Conservation (phyloP, 2,329 filamentous ascomycete species). For the Ophiocordyceps sinensis region DNA sequence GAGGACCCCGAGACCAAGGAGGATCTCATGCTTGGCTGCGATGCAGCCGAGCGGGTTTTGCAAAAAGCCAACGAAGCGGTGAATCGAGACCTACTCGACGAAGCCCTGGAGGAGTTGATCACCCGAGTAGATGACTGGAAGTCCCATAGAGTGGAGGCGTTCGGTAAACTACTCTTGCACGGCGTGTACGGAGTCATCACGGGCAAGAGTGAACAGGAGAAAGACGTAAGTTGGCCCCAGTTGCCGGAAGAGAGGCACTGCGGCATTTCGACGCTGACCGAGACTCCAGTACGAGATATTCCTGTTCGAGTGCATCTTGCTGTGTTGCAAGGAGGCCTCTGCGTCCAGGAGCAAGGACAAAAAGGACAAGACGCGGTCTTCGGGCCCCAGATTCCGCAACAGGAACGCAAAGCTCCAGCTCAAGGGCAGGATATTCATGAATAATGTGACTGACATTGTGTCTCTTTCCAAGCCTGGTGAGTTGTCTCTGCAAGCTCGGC, state of each 20-base stretch:
- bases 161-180: conserved; percentile 76
- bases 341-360: conserved; percentile 73
- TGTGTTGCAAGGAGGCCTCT: conserved; percentile 93
- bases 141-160: conserved; percentile 76
- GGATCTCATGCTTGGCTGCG: conserved; percentile 64
- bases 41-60: conserved; percentile 68
- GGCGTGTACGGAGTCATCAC: conserved; percentile 89
- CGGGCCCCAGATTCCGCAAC: conserved; percentile 40
- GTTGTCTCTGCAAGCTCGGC: conserved; percentile 10
- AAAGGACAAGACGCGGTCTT: conserved; percentile 46
- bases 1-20: conserved; percentile 55
- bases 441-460: conserved; percentile 91
- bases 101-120: conserved; percentile 71
- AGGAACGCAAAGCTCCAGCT: conserved; percentile 76
- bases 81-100: conserved; percentile 69
- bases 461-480: conserved; percentile 76
- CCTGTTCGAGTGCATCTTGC: conserved; percentile 84
- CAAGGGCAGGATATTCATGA: conserved; percentile 97
- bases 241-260: background rate
- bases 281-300: conserved; percentile 81
- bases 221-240: conserved; percentile 51
- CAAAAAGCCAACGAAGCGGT: conserved; percentile 83
- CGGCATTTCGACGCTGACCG: background rate
- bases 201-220: conserved; percentile 75
- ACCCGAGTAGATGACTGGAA: conserved; percentile 93